Base-by-base conservation (phyloP, 495 filamentous ascomycete species). In the Penicillium turbatum region DNA sequence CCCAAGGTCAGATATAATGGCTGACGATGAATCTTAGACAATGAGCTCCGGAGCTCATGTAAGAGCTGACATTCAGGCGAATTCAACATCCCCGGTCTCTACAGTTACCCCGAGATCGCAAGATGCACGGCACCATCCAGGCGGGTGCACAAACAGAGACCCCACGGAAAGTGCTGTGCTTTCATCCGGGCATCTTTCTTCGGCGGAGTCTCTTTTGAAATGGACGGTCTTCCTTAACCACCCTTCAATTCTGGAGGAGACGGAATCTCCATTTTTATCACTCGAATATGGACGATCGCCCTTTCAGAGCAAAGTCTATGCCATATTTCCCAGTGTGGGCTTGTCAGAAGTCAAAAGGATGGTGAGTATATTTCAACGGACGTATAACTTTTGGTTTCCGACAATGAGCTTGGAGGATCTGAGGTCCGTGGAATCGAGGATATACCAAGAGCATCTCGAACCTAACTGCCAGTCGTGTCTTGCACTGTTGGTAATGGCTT, bases 311-410 rank as follows among this genome's bases (percentile, higher is more conserved):
- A 43, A 34, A 35, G 29, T 34, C 12, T 53, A 53, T 29, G 50
- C 30, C 6, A 30, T 53, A 27, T 53, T 37, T 19, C 50, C 50
- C 11, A 53, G 29, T 11, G 7, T 45, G 39, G 42, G 50, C 6
- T 36, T 53, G 39, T 53, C 50, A 8, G 31, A 53, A 30, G 19
- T 53, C 17, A 53, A 45, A 36, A 38, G 9, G 5, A 53, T 37
- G 21, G 30, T 53, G 30, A 24, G 29, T 35, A 26, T 37, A 9
- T 53, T 53, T 30, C 50, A 53, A 44, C 38, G 36, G 26, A 53
- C 50, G 12, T 53, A 53, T 24, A 53, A 53, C 17, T 53, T 53
- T 37, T 53, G 50, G 50, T 53, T 34, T 7, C 50, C 50, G 1
- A 53, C 50, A 5, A 53, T 53, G 30, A 53, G 50, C 19, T 53